Conservation (phyloP, 2,329 filamentous ascomycete species). For the Pyrenochaeta sp. region DNA sequence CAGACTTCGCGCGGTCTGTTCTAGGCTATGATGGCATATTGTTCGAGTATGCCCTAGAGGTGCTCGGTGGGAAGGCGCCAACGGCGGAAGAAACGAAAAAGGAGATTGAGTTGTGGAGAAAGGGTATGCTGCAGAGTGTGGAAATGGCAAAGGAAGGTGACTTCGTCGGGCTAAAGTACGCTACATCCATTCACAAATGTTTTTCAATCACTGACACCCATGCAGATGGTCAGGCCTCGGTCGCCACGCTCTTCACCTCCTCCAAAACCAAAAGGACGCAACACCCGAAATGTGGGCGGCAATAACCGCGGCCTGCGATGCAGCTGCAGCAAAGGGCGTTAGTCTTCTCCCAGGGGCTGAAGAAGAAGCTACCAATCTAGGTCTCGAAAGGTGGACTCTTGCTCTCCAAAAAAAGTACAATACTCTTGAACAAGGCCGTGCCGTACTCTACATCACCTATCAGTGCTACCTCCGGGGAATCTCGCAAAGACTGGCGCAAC, state of each 20-base stretch:
- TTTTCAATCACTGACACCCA: conserved; percentile 23
- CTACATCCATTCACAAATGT: not conserved
- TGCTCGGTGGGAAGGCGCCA: conserved; percentile 71
- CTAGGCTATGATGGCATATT: conserved; percentile 87
- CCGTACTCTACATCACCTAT: conserved; percentile 76
- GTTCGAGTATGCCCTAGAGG: conserved; percentile 82
- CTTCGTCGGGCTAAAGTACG: conserved; percentile 64
- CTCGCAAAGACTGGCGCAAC: conserved; percentile 52
- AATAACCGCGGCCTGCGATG: conserved; percentile 77
- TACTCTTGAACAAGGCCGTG: conserved; percentile 59
- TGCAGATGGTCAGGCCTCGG: conserved; percentile 82
- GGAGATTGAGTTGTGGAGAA: conserved; percentile 75
- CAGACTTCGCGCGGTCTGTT: conserved; percentile 70
- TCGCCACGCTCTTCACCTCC: conserved; percentile 71
- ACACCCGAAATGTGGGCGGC: conserved; percentile 71
- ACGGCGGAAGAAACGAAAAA: conserved; percentile 61
- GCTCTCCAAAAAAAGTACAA: conserved; percentile 82
- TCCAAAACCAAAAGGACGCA: conserved; percentile 70
- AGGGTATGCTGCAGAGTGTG: conserved; percentile 79
- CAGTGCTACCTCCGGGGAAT: conserved; percentile 65
- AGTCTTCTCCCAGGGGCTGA: conserved; percentile 86
- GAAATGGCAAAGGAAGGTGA: conserved; percentile 60
- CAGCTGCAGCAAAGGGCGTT: conserved; percentile 74
- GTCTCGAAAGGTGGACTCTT: conserved; percentile 83
- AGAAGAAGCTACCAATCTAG: conserved; percentile 78